Evolutionary conservation across 129 eudicot genomes (phyloP), one percentile per base, ranked within the genome.

Genomic region (Centrapalus pauciflorus): DNA sequence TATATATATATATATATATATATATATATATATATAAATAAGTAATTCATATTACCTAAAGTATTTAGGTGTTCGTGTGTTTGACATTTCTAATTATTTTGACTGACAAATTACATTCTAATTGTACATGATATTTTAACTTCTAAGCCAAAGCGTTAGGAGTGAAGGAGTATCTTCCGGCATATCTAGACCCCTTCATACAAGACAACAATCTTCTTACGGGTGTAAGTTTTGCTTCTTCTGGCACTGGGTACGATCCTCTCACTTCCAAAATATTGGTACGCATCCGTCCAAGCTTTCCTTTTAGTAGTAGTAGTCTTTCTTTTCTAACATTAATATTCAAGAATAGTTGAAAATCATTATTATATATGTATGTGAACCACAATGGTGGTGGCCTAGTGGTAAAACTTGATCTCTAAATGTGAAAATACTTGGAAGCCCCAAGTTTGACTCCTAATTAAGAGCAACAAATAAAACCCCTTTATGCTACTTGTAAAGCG

Each of bases 191-290:
- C 50, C 74, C 85, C 1, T 66, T 69, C 27, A 2, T 82, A 55
- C 37, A 37, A 35, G 27, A 45, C 23, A 11, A 76, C 7, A 83
- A 85, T 54, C 85, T 85, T 85, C n/a, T n/a, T n/a, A n/a, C n/a
- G n/a, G n/a, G n/a, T n/a, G n/a, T n/a, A n/a, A n/a, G n/a, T n/a
- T n/a, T 85, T 73, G 92, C 92, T 24, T 85, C 92, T 0, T 87
- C 87, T 6, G 92, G 76, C 13, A 10, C 78, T 8, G 92, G 92
- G 17, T 82, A 67, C 45, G 92, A 85, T 46, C 85, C 87, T 0
- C 71, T 57, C 14, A 85, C 92, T 19, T n/a, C 84, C 23, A 5
- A 10, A 4, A 0, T 76, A 30, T 79, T 34, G 73, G 91, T 85
- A 79, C 6, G 46, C 13, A 6, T 38, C 16, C 14, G 13, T 38